A percentile compares a stretch with the other conserved stretches of the same genome.
phyloP scores from a whole-genome alignment of 2,329 filamentous ascomycete species.

The Cordyceps farinosa region DNA sequence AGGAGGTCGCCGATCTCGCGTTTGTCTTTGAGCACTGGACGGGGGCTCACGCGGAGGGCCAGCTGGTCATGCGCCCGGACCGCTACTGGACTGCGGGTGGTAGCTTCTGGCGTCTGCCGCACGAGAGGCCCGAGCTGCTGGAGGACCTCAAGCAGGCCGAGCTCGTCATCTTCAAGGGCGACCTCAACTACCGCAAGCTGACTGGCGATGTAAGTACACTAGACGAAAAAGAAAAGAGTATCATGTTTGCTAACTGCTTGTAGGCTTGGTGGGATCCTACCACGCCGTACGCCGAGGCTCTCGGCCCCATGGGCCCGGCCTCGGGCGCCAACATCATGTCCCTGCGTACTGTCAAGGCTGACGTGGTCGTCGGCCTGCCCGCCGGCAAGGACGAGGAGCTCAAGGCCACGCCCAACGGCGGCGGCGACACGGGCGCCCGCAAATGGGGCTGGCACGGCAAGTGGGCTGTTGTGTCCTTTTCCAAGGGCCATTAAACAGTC shows the following conservation, averaged over 20 bases:
- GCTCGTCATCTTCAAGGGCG: constrained; percentile 93
- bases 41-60: constrained; percentile 73
- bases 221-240: neutral
- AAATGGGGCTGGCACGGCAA: constrained; percentile 96
- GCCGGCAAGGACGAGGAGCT: constrained; percentile 80
- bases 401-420: constrained; percentile 62
- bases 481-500: constrained; percentile 29
- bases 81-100: constrained; percentile 86
- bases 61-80: constrained; percentile 79
- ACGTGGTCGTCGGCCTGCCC: constrained; percentile 86
- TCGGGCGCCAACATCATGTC: constrained; percentile 84
- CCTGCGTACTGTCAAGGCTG: constrained; percentile 91
- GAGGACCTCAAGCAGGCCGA: constrained; percentile 79
- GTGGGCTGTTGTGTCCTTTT: constrained; percentile 78
- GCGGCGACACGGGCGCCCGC: constrained; percentile 65
- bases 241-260: neutral
- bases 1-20: constrained; percentile 62
- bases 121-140: constrained; percentile 61
- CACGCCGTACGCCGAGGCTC: constrained; percentile 77
- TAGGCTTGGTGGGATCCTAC: constrained; percentile 70
- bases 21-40: constrained; percentile 85
- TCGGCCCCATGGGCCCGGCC: constrained; percentile 77
- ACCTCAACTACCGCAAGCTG: constrained; percentile 93
- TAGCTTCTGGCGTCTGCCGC: constrained; percentile 83
- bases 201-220: constrained; percentile 70